Base-by-base conservation (phyloP, 2,329 filamentous ascomycete species). In the Ceratocystis harringtonii region DNA sequence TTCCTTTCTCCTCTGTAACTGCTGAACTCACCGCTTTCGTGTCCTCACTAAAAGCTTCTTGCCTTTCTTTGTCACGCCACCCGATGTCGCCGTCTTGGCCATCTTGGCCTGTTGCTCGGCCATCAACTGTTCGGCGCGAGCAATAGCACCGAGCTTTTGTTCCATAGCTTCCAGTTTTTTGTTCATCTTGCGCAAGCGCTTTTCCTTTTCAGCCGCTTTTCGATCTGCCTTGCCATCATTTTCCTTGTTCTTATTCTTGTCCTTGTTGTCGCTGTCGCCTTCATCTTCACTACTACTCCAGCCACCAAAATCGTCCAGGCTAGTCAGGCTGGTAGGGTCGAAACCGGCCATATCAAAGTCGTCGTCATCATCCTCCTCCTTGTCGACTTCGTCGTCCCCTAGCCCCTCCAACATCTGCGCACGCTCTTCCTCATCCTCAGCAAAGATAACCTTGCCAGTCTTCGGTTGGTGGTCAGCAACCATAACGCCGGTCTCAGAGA, bases 21-120 rank as follows among this genome's bases (percentile, higher is more conserved):
- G 41, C 17, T 68, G 17, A 10, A 36, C 61, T 72, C 77, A 85
- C 71, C 82, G 78, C 77, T 87, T 87, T 69, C 84, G 78, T 72
- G 82, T 78, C 68, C 81, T 79, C 65, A 85, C 78, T 76, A 84
- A 85, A 68, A 85, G 80, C 75, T 83, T 85, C 73, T 80, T 80
- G 28, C 84, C 84, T 48, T 77, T 76, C 72, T 83, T 84, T 32
- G 81, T 85, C n/a, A 78, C 71, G 15, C 82, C 82, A 45, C 81
- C 82, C 5, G 80, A 79, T 1, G 83, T 86, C 7, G 80, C 77
- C 69, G 83, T 84, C 76, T 87, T 87, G 44, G 82, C 82, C 83
- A 86, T 86, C 72, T 80, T 82, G 19, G 82, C 81, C 67, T 80
- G 77, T 73, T 86, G 82, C 65, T 83, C 67, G 68, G 84, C 83